These are phyloP conservation scores for Epichloe aotearoae DNA, from an alignment of 2,329 filamentous ascomycete genomes.

Conservation along the genomic window DNA sequence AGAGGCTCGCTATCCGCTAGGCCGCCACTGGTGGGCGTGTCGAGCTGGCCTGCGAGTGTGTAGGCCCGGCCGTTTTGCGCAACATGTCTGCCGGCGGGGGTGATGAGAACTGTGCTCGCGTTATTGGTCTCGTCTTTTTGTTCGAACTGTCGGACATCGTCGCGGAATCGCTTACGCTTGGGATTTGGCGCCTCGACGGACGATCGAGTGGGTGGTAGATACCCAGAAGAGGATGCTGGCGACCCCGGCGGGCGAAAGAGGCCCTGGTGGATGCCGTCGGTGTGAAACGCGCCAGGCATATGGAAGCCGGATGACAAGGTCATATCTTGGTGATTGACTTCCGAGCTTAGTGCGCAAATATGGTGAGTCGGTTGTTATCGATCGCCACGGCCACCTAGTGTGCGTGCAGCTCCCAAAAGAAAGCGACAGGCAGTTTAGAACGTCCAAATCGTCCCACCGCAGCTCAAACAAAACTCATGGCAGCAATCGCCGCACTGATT, in stretches of 20 bases:
- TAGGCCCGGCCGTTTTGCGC: constrained; percentile 19
- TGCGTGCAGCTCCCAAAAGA: too few relatives aligned
- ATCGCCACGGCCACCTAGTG: not conserved
- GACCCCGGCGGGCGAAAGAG: constrained; percentile 34
- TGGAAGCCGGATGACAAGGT: constrained; percentile 15
- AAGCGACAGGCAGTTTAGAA: not conserved
- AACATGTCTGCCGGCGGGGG: constrained; percentile 2
- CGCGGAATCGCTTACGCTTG: constrained; percentile 34
- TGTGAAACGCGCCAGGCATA: constrained; percentile 23
- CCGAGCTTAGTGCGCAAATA: not conserved
- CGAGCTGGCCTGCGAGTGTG: constrained; percentile 40
- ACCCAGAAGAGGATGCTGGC: constrained; percentile 25
- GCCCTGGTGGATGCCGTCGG: constrained; percentile 28
- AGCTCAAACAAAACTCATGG: not conserved
- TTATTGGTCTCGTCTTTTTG: not conserved
- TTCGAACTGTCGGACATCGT: constrained; percentile 9
- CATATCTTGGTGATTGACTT: not conserved
- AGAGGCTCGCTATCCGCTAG: constrained; percentile 22
- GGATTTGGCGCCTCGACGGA: constrained; percentile 13
- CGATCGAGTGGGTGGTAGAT: constrained; percentile 18
- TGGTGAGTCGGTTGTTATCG: not conserved
- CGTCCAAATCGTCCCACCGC: not conserved
- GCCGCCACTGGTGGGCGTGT: constrained; percentile 28
- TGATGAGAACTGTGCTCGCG: constrained; percentile 2
- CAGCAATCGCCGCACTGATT: not conserved